Conservation (phyloP, 306 rosid species). For the Castanea mollissima region DNA sequence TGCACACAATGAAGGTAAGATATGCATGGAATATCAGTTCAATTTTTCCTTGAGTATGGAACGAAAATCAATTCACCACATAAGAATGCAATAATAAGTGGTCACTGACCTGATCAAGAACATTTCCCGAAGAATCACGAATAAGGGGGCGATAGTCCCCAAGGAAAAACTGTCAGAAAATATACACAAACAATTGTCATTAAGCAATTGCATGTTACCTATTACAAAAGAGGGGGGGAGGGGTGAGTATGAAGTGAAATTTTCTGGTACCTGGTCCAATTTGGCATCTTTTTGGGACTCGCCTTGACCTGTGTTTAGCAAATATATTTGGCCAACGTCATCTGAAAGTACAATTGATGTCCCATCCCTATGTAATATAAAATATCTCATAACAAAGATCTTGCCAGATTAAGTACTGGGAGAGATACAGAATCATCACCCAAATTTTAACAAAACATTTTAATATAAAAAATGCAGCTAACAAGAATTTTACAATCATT, state of each 20-base stretch:
- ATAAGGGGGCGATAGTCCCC: constrained; percentile 88
- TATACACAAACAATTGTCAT: constrained; percentile 23
- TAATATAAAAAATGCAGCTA: constrained; percentile 5
- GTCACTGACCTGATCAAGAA: constrained; percentile 73
- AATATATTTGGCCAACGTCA: constrained; percentile 88
- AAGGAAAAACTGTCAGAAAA: constrained; percentile 69
- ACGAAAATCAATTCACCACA: constrained; percentile 20
- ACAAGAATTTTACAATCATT: constrained; percentile 6
- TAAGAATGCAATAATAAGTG: constrained; percentile 14
- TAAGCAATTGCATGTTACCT: constrained; percentile 9
- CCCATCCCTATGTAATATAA: constrained; percentile 65
- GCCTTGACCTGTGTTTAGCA: constrained; percentile 84
- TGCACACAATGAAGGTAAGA: neutral
- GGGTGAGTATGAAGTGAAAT: neutral
- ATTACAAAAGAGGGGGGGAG: constrained; percentile 12
- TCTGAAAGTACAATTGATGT: constrained; percentile 89
- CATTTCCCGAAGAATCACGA: constrained; percentile 61
- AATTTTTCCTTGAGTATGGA: constrained; percentile 1
- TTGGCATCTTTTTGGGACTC: constrained; percentile 83
- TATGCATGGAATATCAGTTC: constrained; percentile 4
- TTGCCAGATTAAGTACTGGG: neutral
- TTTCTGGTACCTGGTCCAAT: constrained; percentile 73
- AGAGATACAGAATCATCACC: constrained; percentile 9
- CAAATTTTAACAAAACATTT: neutral
- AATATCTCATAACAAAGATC: neutral